These are phyloP conservation scores for Psilocybe mexicana DNA, from an alignment of 1,284 basidiomycete species.

Conservation along the genomic window DNA sequence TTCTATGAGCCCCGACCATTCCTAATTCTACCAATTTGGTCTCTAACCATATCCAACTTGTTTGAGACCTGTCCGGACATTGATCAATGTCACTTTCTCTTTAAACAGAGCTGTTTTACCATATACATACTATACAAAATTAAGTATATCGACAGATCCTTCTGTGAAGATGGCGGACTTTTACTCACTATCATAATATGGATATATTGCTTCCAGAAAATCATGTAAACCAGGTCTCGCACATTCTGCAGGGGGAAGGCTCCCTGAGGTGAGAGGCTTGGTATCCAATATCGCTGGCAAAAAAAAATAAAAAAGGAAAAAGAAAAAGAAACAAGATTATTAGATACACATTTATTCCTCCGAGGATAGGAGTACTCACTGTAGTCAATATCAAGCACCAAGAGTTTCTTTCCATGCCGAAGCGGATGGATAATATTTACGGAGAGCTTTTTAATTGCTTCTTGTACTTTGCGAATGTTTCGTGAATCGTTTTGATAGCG, in stretches of 20 bases:
- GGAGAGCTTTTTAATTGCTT: constrained; percentile 66
- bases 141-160: background rate
- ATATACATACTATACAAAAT: constrained; percentile 61
- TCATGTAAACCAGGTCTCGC: constrained; percentile 83
- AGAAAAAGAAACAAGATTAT: background rate
- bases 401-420: constrained; percentile 73
- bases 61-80: constrained; percentile 63
- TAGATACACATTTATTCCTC: background rate
- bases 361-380: constrained; percentile 44
- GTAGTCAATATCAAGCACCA: constrained; percentile 90
- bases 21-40: constrained; percentile 87
- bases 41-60: constrained; percentile 91
- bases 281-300: constrained; percentile 77
- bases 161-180: background rate
- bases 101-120: constrained; percentile 40
- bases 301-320: background rate
- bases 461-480: constrained; percentile 77
- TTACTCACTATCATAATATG: constrained; percentile 70
- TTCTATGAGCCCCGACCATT: constrained; percentile 72
- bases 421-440: constrained; percentile 78
- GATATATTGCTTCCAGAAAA: constrained; percentile 78
- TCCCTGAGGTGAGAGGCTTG: constrained; percentile 76
- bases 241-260: constrained; percentile 77
- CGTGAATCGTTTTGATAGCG: constrained; percentile 71
- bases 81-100: background rate